Evolutionary conservation across 306 rosid genomes (phyloP), one percentile per base, ranked within the genome.

Genomic region (Prunus fruticosa): DNA sequence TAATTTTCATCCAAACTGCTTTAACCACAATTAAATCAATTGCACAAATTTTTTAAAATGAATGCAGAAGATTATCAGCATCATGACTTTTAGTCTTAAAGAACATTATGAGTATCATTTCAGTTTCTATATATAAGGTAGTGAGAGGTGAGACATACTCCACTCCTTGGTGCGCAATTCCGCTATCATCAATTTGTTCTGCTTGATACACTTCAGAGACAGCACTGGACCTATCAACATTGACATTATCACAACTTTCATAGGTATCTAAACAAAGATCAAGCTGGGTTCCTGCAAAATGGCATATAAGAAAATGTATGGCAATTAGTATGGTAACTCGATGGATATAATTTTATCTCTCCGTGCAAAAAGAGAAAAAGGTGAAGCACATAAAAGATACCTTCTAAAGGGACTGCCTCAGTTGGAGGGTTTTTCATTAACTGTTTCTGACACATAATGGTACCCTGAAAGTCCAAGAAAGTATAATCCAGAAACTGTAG

Each of bases 391-490:
- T 67, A 11, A 47, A 74, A 72, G 82, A 53, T 53, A 91, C 94
- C 89, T 71, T 22, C 67, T 52, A 64, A 67, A 63, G 70, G 68
- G 73, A 56, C 71, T n/a, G 75, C 66, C 51, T 76, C 79, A 66
- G 73, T 73, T 76, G 86, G 67, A 14, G 75, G 83, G 50, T 27
- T 76, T 47, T 84, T 81, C 64, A 9, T 53, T 81, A 95, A 74
- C 47, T 80, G 82, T 77, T 95, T 95, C 72, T 88, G 98, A 83
- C 98, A 95, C 95, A 88, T 90, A 69, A 84, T 58, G 71, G 97
- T 88, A 72, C 53, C 93, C 79, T 87, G 92, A 74, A 92, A 95
- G 77, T 88, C 89, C 72, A 95, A 86, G 85, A 95, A 95, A 56
- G 91, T 85, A 41, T 74, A 85, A 77, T 89, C 82, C 76, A 92